Base-by-base conservation (phyloP, 352 stramenopile genomes). In the Phytophthora pinifolia region DNA sequence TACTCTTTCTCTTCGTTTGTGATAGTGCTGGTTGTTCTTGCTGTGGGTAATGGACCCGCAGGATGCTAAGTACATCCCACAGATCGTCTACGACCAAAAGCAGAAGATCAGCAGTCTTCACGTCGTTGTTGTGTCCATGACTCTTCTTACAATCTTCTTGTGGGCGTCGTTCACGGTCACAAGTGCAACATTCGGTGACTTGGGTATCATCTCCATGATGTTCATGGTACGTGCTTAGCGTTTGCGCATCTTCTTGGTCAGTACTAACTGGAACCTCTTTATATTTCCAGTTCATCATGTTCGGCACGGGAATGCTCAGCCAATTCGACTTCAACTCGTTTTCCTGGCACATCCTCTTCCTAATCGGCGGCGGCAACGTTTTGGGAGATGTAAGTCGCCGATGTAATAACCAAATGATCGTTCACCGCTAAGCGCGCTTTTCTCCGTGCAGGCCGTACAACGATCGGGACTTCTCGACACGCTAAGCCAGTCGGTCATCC, bases 301-400 rank as follows among this genome's bases (percentile, higher is more conserved):
- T 96, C 59, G 86, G 86, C 36, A 88, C 80, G 6, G 87, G 86
- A 20, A 94, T 94, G 72, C 70, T 96, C 7, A 96, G 83, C 38
- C 82, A 97, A 66, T 94, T 97, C 27, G 90, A 97, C 66, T 96
- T 97, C 57, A 97, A 97, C 57, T 96, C 84, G 41, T 96, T 97
- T 52, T 96, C 88, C 13, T 97, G 90, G 90, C 90, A 97, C 59
- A 97, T 96, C 51, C 70, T 97, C 10, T 97, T 97, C 56, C 61
- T 97, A 15, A 95, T 97, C 27, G 90, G 89, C 8, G 90, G 90
- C 27, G 88, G 89, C 59, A 97, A 96, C 57, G 89, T 97, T 7
- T 64, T 97, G 13, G 90, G 90, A 41, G 89, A 96, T 72, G 87
- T 94, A 69, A 50, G 79, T 49, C 6, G 34, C 0, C 44, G 32